Evolutionary conservation across 1,139 yeast genomes (phyloP).

Genomic region (Pneumocystis oryctolagi): DNA sequence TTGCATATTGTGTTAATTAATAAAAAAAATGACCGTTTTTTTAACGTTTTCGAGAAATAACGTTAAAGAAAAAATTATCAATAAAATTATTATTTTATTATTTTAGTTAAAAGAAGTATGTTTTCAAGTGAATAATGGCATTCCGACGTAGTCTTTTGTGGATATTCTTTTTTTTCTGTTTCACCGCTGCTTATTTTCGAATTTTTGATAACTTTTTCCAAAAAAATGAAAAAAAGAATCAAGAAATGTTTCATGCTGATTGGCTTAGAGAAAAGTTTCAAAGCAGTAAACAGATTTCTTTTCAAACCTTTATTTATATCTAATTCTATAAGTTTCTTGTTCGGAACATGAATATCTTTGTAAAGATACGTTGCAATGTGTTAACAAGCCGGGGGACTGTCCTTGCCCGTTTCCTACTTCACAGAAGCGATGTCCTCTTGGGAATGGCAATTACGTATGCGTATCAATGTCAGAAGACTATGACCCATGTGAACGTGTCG

Average conservation of each 20-base stretch:
- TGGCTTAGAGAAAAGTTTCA: background rate
- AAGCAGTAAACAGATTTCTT: background rate
- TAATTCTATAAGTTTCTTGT: background rate
- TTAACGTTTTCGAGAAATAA: background rate
- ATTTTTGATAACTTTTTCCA: background rate
- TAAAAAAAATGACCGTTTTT: too few species aligned
- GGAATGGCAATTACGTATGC: constrained; percentile 50
- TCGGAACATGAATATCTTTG: constrained; percentile 44
- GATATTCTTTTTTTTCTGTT: background rate
- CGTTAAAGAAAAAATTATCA: background rate
- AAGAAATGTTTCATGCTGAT: background rate
- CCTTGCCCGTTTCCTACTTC: constrained; percentile 85
- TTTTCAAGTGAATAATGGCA: background rate
- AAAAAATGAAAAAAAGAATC: background rate
- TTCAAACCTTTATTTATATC: background rate
- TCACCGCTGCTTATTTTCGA: background rate
- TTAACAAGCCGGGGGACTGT: constrained; percentile 49
- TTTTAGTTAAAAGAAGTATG: background rate
- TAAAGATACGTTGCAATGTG: constrained; percentile 71
- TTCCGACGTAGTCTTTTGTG: background rate
- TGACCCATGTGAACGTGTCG: constrained; percentile 29
- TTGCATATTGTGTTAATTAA: background rate
- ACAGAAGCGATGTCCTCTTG: constrained; percentile 72
- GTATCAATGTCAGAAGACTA: constrained; percentile 39
- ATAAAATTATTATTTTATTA: background rate